Evolutionary conservation across 208 protist species (phyloP), one percentile per base, ranked within the genome.

Genomic region (Blechomonas ayalai): DNA sequence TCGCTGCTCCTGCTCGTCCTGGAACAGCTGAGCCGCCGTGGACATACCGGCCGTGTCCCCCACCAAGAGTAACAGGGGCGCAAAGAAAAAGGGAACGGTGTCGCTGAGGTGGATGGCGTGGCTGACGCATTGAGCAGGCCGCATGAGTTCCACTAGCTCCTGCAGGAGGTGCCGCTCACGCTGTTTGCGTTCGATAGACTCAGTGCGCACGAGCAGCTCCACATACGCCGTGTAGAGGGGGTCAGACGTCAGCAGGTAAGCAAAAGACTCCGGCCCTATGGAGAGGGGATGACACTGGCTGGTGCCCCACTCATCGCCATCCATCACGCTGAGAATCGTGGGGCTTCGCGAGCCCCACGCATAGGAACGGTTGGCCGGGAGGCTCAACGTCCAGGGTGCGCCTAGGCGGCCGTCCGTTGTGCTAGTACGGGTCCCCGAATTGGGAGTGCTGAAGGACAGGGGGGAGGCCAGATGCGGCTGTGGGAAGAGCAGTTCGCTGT

Each of bases 21-120:
- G 46, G 41, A 91, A 87, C 23, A 91, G 62, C 40, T 32, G 27
- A n/a, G 56, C 75, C 13, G 82, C 82, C 12, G 55, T 59, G n/a
- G 26, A 38, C 61, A 84, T 54, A 32, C 50, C 38, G 31, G 46
- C 18, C 9, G 53, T 50, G 15, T 80, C 66, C 20, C 42, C 35
- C 63, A 91, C 70, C 16, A 31, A 9, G 7, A 78, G 41, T 8
- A 91, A 53, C 23, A 91, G 65, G 16, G 56, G 37, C 31, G 56
- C 58, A 45, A 80, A 87, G 31, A 91, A 37, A 2, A 64, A 63
- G 9, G 82, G 75, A n/a, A 81, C 65, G 16, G 27, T 29, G 38
- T 49, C 33, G 3, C 22, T 26, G 4, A 58, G 37, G 8, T 49
- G 28, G n/a, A 71, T 20, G 5, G 53, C 44, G 24, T 47, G 39